These are phyloP conservation scores for Xerocomus potaroensis DNA, from an alignment of 768 basidiomycete species.

Conservation along the genomic window DNA sequence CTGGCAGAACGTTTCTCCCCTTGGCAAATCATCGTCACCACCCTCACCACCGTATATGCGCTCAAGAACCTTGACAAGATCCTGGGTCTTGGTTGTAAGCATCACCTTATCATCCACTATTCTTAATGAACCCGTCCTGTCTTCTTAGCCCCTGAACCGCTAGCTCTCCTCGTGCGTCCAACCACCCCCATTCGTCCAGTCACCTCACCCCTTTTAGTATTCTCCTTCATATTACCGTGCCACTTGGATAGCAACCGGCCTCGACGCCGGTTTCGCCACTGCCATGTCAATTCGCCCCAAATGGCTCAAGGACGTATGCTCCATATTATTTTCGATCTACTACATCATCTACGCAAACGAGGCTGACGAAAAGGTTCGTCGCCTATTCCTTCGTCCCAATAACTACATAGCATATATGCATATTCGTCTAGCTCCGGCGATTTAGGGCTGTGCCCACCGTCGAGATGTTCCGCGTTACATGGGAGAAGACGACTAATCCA, in stretches of 20 bases:
- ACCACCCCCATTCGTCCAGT: not conserved
- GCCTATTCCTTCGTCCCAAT: not conserved
- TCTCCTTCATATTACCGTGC: slow-evolving; percentile 92
- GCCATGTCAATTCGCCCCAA: slow-evolving; percentile 90
- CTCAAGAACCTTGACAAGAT: slow-evolving; percentile 81
- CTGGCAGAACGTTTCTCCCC: slow-evolving; percentile 76
- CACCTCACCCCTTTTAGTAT: slow-evolving; percentile 50
- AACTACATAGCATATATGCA: not conserved
- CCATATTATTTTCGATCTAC: slow-evolving; percentile 81
- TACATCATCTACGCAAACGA: slow-evolving; percentile 88
- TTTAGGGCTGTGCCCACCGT: slow-evolving; percentile 93
- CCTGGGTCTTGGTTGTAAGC: slow-evolving; percentile 69
- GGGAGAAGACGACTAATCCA: slow-evolving; percentile 96
- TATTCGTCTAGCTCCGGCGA: slow-evolving; percentile 63
- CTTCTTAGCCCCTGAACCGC: slow-evolving; percentile 80
- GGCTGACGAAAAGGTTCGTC: slow-evolving; percentile 90
- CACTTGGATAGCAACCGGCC: slow-evolving; percentile 88
- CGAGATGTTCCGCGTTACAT: slow-evolving; percentile 92
- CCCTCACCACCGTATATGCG: slow-evolving; percentile 81
- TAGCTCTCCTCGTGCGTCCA: slow-evolving; percentile 72
- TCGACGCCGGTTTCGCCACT: slow-evolving; percentile 97
- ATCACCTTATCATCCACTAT: not conserved
- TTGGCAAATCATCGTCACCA: slow-evolving; percentile 91
- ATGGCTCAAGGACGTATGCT: slow-evolving; percentile 86
- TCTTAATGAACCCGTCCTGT: slow-evolving; percentile 1